phyloP scores from a whole-genome alignment of 2,329 filamentous ascomycete genomes.

The Chlorencoelia australis region DNA sequence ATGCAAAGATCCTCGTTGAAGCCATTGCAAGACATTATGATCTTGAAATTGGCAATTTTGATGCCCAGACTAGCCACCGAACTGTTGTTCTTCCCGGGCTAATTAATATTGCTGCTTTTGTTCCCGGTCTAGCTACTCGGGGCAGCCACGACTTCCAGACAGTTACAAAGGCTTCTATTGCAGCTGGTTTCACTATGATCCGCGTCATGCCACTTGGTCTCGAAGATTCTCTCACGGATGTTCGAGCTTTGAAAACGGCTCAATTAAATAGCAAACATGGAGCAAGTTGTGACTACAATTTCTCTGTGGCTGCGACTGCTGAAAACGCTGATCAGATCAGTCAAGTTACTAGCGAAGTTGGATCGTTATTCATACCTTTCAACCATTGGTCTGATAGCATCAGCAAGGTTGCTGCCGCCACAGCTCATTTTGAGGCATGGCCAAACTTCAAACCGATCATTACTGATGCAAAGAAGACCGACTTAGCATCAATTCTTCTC shows the following conservation, averaged over 20 bases:
- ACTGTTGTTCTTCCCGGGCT: constrained; percentile 64
- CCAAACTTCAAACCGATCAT: constrained; percentile 69
- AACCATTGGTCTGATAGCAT: constrained; percentile 72
- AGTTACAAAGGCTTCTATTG: constrained; percentile 64
- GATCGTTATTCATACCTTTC: constrained; percentile 74
- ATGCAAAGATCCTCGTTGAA: constrained; percentile 93
- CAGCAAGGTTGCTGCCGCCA: constrained; percentile 72
- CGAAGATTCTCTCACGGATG: constrained; percentile 63
- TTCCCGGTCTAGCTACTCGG: constrained; percentile 57
- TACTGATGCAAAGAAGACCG: constrained; percentile 71
- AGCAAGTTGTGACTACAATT: constrained; percentile 69
- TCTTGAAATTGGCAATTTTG: constrained; percentile 70
- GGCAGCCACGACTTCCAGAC: constrained; percentile 58
- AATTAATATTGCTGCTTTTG: constrained; percentile 72
- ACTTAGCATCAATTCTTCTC: constrained; percentile 70
- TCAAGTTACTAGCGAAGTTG: constrained; percentile 61
- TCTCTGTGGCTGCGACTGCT: constrained; percentile 65
- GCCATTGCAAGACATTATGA: constrained; percentile 85
- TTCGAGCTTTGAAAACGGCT: constrained; percentile 58
- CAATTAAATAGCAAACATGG: constrained; percentile 60
- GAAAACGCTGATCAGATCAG: constrained; percentile 66
- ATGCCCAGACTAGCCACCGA: constrained; percentile 85
- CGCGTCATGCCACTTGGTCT: constrained; percentile 68
- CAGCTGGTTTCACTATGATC: constrained; percentile 71
- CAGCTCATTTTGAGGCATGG: constrained; percentile 70